Base-by-base conservation (phyloP, 2,329 filamentous ascomycete species). In the Sphaerulina populicola region DNA sequence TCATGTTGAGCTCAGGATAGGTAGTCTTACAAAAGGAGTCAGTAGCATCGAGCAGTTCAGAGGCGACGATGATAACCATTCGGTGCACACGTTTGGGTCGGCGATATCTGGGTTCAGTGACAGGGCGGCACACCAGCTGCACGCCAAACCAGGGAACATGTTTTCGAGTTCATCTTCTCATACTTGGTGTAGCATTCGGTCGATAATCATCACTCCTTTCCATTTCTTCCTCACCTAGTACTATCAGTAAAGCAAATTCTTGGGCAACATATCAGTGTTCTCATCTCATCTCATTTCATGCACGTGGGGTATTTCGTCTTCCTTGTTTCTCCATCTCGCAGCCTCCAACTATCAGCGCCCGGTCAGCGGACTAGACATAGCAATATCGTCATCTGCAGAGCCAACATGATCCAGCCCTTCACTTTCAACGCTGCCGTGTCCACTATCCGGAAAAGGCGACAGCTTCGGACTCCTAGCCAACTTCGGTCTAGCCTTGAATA, bases 401-500 rank as follows among this genome's bases (percentile, higher is more conserved):
- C 44, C 49, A 41, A 31, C 37, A 44, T 45, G 41, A 15, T 47
- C 31, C 10, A 33, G 11, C n/a, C 14, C 49, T n/a, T 27, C n/a
- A 23, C n/a, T 39, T n/a, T 49, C 46, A 36, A 42, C 39, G 9
- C 36, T 49, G 10, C 47, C 44, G n/a, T 47, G 47, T 10, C 51
- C 51, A 11, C 36, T 50, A 15, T 54, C 51, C 2, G 40, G 33
- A 7, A 37, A 41, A 4, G 51, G 47, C 14, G 47, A 50, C 43
- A 54, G 30, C 18, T 54, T 66, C 1, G 89, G 88, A 66, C 88
- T 94, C 9, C 80, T 79, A 57, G 83, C 83, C 58, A 96, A 81
- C 67, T 82, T 85, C 0, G 90, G 90, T 57, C 90, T 72, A 57
- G 86, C 90, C 69, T 83, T 87, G 66, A 96, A 96, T 1, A 95